Conservation (phyloP, 352 stramenopile genomes). For the Blastocystis sp. region DNA sequence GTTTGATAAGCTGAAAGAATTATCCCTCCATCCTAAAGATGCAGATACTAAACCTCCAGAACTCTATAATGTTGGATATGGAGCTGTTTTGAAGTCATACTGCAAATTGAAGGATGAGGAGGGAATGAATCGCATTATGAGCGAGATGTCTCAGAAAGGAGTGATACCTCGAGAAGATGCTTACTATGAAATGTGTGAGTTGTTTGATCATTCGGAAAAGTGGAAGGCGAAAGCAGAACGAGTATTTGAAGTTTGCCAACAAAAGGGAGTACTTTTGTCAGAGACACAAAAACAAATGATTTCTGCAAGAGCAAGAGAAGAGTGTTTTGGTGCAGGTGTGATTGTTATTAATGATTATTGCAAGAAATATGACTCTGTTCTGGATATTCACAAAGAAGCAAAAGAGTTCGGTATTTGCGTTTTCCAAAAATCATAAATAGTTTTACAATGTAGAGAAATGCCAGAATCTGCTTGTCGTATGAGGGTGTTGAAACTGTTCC, state of each 20-base stretch:
- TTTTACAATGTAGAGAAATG: conserved; percentile 32
- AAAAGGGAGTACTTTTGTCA: conserved; percentile 10
- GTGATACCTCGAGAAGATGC: not conserved
- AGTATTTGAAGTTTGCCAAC: not conserved
- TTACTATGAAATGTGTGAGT: conserved; percentile 2
- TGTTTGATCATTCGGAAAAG: not conserved
- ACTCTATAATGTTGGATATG: conserved; percentile 11
- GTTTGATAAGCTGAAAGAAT: not conserved
- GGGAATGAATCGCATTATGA: not conserved
- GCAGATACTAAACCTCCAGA: not conserved
- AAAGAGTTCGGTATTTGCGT: not conserved
- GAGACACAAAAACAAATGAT: not conserved
- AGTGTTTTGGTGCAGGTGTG: not conserved
- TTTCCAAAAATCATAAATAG: not conserved
- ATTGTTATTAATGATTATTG: conserved; percentile 5
- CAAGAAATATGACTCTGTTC: conserved; percentile 3
- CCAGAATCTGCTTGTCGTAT: not conserved
- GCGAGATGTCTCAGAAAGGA: not conserved
- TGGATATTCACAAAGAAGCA: conserved; percentile 1
- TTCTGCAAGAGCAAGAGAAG: conserved; percentile 19
- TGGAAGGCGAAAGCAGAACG: conserved; percentile 1
- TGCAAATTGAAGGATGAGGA: conserved; percentile 15
- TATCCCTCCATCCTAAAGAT: not conserved
- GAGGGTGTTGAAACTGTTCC: conserved; percentile 43
- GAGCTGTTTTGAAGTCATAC: conserved; percentile 11